These are phyloP conservation scores for Gaeumannomyces tritici DNA, from an alignment of 2,329 filamentous ascomycete genomes.

Conservation along the genomic window DNA sequence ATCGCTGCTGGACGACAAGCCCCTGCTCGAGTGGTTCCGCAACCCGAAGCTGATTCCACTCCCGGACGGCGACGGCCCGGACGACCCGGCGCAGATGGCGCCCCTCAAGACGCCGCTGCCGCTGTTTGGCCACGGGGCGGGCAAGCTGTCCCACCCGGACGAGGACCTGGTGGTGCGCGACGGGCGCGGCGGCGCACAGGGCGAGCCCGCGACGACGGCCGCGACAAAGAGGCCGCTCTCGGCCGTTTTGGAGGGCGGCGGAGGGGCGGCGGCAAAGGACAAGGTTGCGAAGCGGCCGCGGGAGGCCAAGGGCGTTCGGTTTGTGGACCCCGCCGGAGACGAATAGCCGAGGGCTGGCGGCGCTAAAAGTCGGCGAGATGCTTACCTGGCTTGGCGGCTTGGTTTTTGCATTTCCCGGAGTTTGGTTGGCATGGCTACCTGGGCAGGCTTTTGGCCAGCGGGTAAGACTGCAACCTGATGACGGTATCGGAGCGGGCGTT, in stretches of 20 bases:
- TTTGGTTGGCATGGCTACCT: too few relatives aligned
- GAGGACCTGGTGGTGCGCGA: conserved; percentile 25
- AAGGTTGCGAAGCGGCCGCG: neutral
- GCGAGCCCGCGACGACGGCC: neutral
- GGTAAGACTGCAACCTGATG: too few relatives aligned
- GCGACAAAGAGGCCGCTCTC: neutral
- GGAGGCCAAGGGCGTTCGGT: neutral
- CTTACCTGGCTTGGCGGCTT: too few relatives aligned
- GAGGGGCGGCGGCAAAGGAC: neutral
- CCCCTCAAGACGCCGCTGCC: conserved; percentile 32
- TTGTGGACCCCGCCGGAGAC: neutral
- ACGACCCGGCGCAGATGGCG: conserved; percentile 38
- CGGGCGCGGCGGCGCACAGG: too few relatives aligned
- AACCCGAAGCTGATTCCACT: conserved; percentile 35
- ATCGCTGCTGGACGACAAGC: conserved; percentile 45
- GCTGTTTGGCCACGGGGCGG: conserved; percentile 42
- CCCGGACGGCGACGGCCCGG: conserved; percentile 7
- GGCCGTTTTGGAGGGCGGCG: neutral
- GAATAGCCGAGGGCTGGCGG: neutral
- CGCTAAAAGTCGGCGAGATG: too few relatives aligned
- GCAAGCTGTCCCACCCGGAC: conserved; percentile 30
- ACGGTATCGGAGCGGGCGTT: too few relatives aligned
- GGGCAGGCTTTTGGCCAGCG: neutral
- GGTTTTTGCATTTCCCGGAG: too few relatives aligned
- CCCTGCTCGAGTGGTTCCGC: conserved; percentile 49